Percentiles rank a stretch among this genome's conserved stretches.
Conservation (phyloP, 345 rosid species). For the Balakata baccata region DNA sequence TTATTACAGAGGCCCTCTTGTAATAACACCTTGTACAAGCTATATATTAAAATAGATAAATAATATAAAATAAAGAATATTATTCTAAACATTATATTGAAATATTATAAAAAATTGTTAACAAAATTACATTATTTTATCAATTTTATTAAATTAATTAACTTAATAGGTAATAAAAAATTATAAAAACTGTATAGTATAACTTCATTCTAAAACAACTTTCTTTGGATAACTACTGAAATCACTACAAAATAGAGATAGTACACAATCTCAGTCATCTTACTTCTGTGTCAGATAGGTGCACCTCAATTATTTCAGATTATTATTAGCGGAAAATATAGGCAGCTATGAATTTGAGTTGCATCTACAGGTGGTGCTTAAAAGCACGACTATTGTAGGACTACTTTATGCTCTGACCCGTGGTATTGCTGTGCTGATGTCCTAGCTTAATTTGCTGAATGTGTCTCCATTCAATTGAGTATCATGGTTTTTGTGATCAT, state of each 20-base stretch:
- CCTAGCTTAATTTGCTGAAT: background rate
- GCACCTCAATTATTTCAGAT: background rate
- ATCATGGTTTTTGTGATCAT: background rate
- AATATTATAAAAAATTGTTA: no score
- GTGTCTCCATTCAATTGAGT: background rate
- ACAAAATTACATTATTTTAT: no score
- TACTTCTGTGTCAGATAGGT: background rate
- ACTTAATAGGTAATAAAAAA: no score
- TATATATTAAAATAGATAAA: no score
- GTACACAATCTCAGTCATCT: background rate
- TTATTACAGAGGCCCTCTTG: background rate
- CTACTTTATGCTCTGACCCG: background rate
- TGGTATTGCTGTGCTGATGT: slow-evolving; percentile 2
- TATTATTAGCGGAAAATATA: background rate
- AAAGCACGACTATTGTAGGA: background rate
- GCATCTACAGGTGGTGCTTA: background rate
- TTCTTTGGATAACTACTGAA: no score
- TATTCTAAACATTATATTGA: no score
- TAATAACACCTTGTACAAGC: background rate
- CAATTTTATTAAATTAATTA: no score
- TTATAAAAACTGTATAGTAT: no score
- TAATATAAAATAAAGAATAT: no score
- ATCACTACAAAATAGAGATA: no score
- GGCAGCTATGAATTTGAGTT: background rate
- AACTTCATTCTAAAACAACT: no score